Conservation (phyloP, 306 rosid species). For the Cotoneaster glaucophyllus region DNA sequence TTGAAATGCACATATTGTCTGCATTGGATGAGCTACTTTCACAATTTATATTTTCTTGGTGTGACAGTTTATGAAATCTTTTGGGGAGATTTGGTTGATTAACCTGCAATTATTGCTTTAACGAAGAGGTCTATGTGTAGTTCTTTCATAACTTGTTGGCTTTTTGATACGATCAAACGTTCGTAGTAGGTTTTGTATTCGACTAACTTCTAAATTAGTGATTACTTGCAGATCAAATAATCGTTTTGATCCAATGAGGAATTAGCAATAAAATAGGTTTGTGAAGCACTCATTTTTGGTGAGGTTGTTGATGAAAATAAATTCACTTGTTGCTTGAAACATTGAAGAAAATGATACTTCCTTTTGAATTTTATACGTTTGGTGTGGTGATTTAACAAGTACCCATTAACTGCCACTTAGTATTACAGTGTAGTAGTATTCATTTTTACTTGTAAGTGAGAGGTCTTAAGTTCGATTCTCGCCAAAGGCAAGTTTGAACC, state of each 20-base stretch:
- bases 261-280: not conserved
- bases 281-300: not conserved
- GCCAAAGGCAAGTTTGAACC: too few species aligned
- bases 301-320: not conserved
- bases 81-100: too few species aligned
- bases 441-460: too few species aligned
- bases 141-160: too few species aligned
- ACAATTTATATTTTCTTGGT: not conserved
- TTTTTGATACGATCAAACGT: not conserved
- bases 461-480: too few species aligned
- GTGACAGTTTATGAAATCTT: not conserved
- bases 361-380: not conserved
- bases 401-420: too few species aligned
- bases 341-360: not conserved
- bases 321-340: not conserved
- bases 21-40: not conserved
- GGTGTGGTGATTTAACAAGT: not conserved
- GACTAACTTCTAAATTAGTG: not conserved
- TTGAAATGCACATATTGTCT: too few species aligned
- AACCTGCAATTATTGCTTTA: too few species aligned
- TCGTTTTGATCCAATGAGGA: not conserved
- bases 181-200: too few species aligned
- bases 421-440: too few species aligned
- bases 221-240: not conserved
- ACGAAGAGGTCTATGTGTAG: too few species aligned